Evolutionary conservation across 2,329 filamentous ascomycete genomes (phyloP).

Genomic region (Fusarium napiforme): DNA sequence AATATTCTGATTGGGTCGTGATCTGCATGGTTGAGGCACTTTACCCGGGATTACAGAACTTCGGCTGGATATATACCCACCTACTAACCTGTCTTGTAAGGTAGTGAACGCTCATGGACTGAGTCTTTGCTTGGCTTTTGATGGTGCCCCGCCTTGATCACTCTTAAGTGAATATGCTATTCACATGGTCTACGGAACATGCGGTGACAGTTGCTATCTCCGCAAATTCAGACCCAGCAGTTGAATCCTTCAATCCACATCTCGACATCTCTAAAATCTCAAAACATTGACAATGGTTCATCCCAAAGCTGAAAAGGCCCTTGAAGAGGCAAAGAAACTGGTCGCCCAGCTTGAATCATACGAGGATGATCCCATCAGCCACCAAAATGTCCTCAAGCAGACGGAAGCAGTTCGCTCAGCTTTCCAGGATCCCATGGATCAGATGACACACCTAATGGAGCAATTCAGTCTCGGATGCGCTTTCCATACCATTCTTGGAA

Average conservation of each 20-base stretch:
- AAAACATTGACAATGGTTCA: constrained; percentile 22
- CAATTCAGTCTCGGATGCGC: constrained; percentile 37
- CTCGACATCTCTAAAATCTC: background rate
- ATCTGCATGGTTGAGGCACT: background rate
- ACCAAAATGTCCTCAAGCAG: constrained; percentile 40
- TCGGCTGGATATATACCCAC: constrained; percentile 2
- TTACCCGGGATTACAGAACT: background rate
- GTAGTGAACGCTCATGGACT: background rate
- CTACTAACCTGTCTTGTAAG: constrained; percentile 1
- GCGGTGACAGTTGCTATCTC: background rate
- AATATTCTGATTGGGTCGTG: constrained; percentile 1
- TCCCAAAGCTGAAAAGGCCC: constrained; percentile 42
- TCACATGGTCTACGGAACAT: background rate
- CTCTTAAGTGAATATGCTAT: constrained; percentile 16
- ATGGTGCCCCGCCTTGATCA: constrained; percentile 15
- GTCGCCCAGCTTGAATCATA: constrained; percentile 43
- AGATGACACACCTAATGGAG: constrained; percentile 42
- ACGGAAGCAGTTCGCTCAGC: constrained; percentile 38
- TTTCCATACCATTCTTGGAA: constrained; percentile 44
- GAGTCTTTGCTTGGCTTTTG: background rate
- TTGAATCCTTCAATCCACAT: background rate
- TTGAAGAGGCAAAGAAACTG: constrained; percentile 42
- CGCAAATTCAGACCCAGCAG: background rate
- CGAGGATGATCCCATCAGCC: constrained; percentile 38
- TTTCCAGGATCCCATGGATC: constrained; percentile 45